phyloP scores from a whole-genome alignment of 768 basidiomycete genomes.

The Tricholoma flavovirens region DNA sequence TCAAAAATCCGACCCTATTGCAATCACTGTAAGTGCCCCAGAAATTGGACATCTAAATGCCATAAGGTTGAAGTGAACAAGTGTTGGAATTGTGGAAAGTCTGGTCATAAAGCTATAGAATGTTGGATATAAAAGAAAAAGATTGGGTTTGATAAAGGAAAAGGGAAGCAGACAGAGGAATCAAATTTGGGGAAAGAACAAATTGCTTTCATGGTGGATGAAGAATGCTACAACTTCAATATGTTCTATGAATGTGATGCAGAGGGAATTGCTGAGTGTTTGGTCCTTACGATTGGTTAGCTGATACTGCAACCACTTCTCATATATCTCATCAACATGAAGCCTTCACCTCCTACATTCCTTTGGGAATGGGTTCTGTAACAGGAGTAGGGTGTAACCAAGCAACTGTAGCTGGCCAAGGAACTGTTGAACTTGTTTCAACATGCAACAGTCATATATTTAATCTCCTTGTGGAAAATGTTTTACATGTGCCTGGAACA shows the following conservation, averaged over 20 bases:
- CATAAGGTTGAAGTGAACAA: too few relatives aligned
- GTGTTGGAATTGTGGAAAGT: not conserved
- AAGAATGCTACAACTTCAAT: not conserved
- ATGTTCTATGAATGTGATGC: not conserved
- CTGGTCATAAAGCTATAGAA: not conserved
- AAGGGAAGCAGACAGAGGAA: not conserved
- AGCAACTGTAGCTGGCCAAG: not conserved
- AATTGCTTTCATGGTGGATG: not conserved
- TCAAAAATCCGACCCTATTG: not conserved
- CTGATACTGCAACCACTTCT: not conserved
- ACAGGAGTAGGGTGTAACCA: not conserved
- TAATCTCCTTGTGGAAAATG: not conserved
- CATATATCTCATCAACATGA: not conserved
- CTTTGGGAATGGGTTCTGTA: not conserved
- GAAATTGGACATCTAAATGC: not conserved
- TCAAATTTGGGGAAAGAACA: not conserved
- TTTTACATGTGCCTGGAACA: not conserved
- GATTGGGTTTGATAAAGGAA: not conserved
- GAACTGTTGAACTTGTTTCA: not conserved
- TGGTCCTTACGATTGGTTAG: conserved; percentile 7
- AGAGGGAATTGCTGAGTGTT: not conserved
- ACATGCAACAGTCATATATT: not conserved
- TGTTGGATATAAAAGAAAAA: not conserved
- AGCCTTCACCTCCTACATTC: not conserved
- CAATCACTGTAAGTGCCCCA: not conserved